Evolutionary conservation across 495 filamentous ascomycete genomes (phyloP).

Genomic region (Trichoderma erinaceum): DNA sequence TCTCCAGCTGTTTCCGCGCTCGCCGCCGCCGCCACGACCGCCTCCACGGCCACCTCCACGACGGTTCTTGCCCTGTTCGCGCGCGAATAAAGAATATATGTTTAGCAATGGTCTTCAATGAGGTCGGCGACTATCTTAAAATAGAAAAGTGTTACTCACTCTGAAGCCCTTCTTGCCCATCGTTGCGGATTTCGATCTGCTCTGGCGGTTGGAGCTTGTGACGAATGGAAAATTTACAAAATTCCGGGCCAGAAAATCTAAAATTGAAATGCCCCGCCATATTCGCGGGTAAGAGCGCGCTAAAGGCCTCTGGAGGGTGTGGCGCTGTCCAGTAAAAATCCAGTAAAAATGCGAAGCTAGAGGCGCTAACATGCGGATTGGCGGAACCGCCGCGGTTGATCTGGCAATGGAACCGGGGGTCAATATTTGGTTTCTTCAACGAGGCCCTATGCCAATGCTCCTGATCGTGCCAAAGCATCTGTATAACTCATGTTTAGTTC

Average conservation of each 20-base stretch:
- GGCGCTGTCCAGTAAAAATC: not conserved
- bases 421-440: no score
- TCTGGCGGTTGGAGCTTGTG: not conserved
- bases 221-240: conserved; percentile 10
- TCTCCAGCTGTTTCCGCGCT: conserved; percentile 28
- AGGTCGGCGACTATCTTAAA: no score
- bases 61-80: conserved; percentile 4
- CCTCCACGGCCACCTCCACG: conserved; percentile 19
- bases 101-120: not conserved
- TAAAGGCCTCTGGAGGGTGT: not conserved
- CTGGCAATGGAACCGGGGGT: not conserved
- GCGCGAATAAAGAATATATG: not conserved
- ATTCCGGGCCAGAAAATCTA: not conserved
- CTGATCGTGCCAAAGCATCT: no score
- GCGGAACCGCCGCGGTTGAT: no score
- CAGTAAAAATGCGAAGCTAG: not conserved
- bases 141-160: not conserved
- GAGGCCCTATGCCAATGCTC: no score
- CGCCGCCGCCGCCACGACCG: conserved; percentile 12
- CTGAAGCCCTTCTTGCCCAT: conserved; percentile 14
- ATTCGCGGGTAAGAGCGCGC: not conserved
- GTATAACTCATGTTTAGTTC: no score
- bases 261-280: conserved; percentile 11
- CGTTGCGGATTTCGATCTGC: not conserved
- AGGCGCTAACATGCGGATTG: not conserved